Evolutionary conservation across 2,329 filamentous ascomycete species (phyloP).

Genomic region (Aureobasidium mangrovei): DNA sequence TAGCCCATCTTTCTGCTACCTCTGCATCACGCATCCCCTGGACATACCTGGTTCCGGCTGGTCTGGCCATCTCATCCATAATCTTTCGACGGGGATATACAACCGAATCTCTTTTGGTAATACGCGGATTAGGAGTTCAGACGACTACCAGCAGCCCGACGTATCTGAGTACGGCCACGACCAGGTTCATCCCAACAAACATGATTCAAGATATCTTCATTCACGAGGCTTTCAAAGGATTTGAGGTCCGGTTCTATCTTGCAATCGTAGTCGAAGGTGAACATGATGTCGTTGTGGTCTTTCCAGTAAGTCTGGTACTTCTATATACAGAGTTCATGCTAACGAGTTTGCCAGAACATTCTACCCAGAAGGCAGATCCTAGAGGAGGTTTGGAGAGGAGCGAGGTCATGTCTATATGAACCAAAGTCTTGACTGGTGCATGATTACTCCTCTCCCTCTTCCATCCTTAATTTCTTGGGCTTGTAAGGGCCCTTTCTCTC

Average conservation of each 20-base stretch:
- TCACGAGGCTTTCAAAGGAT: constrained; percentile 88
- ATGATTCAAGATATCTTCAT: constrained; percentile 90
- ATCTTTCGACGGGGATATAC: constrained; percentile 26
- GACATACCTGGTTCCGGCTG: constrained; percentile 33
- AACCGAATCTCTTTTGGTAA: constrained; percentile 80
- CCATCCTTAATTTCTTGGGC: constrained; percentile 18
- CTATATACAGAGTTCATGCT: neutral
- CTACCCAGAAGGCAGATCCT: constrained; percentile 66
- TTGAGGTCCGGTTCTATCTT: constrained; percentile 83
- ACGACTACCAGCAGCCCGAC: constrained; percentile 63
- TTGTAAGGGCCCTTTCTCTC: constrained; percentile 40
- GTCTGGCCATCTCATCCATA: constrained; percentile 20
- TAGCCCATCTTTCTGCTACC: constrained; percentile 25
- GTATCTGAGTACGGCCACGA: constrained; percentile 54
- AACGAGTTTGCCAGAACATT: constrained; percentile 40
- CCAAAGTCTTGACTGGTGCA: constrained; percentile 34
- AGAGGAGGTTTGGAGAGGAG: constrained; percentile 84
- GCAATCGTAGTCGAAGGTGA: constrained; percentile 86
- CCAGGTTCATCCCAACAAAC: constrained; percentile 80
- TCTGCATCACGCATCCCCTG: constrained; percentile 27
- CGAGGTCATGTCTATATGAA: constrained; percentile 73
- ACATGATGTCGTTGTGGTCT: constrained; percentile 85
- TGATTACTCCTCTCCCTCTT: constrained; percentile 22
- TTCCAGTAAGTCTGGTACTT: constrained; percentile 51
- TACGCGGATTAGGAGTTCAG: constrained; percentile 84